Evolutionary conservation across 768 basidiomycete genomes (phyloP), one percentile per base, ranked within the genome.

Genomic region (Amanita molliuscula): DNA sequence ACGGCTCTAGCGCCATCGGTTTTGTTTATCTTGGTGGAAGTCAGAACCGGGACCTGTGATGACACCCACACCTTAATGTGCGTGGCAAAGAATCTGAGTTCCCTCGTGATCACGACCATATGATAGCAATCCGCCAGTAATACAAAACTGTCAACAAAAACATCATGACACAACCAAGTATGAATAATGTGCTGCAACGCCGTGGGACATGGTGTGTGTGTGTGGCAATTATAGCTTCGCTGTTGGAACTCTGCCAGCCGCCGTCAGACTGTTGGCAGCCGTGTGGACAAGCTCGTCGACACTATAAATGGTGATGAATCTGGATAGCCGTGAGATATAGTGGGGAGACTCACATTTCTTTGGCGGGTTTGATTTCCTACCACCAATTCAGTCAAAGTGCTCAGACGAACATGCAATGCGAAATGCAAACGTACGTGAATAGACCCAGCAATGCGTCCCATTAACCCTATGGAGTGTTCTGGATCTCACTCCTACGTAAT

Each of bases 351-450:
- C 57, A 87, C 85, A 94, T 94, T 52, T 78, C 77, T 62, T 83
- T 86, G 4, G 91, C 92, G 1, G 89, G 82, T 61, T 88, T 84
- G 61, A 94, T 79, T 38, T 90, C 86, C 78, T 81, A 47, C 7
- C 36, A 44, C 13, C 26, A 3, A 6, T 29, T 38, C 35, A 43
- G 18, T 26, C 13, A 16, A 16, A 21, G 20, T 4, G 15, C 23
- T 26, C 15, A 44, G 18, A 26, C 42, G 21, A 26, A 15, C n/a
- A n/a, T n/a, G 2, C 2, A 25, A 3, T 16, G 35, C 25, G n/a
- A n/a, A 37, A 25, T 15, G 35, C 20, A 18, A 25, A 67, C 75
- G 41, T 51, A 78, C 79, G 44, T 77, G 71, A 53, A 88, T 82
- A 20, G 81, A 74, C 20, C 78, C 86, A 21, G 84, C 86, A 1